Conservation (phyloP, 768 basidiomycete genomes). For the Lentinula guzmanii region DNA sequence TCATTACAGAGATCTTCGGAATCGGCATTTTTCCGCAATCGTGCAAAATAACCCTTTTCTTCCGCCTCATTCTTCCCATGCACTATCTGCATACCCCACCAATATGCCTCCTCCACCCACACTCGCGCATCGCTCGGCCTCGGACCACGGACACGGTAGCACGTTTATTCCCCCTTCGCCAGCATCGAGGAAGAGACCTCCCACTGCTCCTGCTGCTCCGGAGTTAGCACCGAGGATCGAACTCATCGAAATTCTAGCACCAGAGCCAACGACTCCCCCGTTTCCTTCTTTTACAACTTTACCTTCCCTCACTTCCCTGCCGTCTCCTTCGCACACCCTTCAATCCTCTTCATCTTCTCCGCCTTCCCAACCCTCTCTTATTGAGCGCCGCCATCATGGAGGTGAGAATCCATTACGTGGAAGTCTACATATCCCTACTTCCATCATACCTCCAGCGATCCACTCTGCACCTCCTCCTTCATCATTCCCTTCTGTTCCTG, state of each 20-base stretch:
- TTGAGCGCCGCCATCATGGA: neutral
- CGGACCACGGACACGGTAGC: neutral
- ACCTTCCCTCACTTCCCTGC: neutral
- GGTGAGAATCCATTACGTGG: slow-evolving; percentile 16
- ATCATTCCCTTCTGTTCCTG: neutral
- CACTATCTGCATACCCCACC: neutral
- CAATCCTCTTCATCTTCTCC: neutral
- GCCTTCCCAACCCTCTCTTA: neutral
- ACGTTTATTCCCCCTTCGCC: neutral
- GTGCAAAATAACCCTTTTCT: neutral
- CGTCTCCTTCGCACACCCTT: neutral
- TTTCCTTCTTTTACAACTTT: slow-evolving; percentile 17
- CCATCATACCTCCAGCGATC: slow-evolving; percentile 35
- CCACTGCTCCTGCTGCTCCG: slow-evolving; percentile 1
- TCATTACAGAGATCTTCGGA: slow-evolving; percentile 12
- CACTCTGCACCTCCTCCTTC: slow-evolving; percentile 44
- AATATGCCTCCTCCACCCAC: neutral
- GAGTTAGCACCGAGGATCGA: neutral
- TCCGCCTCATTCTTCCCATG: neutral
- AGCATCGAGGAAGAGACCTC: neutral
- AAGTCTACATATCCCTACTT: slow-evolving; percentile 41
- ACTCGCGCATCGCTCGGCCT: slow-evolving; percentile 2
- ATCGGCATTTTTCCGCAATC: neutral
- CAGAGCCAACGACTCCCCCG: slow-evolving; percentile 39
- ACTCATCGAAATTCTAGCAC: slow-evolving; percentile 24